These are phyloP conservation scores for Botrytis fragariae DNA, from an alignment of 2,329 filamentous ascomycete genomes.

Conservation along the genomic window DNA sequence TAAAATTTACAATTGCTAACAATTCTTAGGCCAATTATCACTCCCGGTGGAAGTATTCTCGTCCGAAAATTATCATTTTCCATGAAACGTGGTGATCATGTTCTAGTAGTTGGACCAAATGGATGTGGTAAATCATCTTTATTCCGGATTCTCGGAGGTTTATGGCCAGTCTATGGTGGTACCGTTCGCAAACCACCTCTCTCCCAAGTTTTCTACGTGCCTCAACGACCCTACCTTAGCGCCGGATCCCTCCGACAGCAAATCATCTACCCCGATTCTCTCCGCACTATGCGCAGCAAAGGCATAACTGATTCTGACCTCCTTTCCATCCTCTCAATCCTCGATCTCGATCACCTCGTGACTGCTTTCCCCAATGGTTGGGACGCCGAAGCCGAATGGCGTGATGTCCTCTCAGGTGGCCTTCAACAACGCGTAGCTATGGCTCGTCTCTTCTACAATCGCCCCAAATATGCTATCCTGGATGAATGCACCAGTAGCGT, in stretches of 20 bases:
- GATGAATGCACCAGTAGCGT: slow-evolving; percentile 96
- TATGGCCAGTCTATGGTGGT: slow-evolving; percentile 97
- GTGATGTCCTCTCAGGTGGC: slow-evolving; percentile 86
- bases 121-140: slow-evolving; percentile 95
- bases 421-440: slow-evolving; percentile 96
- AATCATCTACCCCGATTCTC: slow-evolving; percentile 89
- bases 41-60: slow-evolving; percentile 91
- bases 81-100: slow-evolving; percentile 81
- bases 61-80: slow-evolving; percentile 83
- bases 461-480: slow-evolving; percentile 88
- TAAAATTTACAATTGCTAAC: slow-evolving; percentile 23
- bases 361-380: slow-evolving; percentile 74
- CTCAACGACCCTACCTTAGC: slow-evolving; percentile 90
- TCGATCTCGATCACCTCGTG: slow-evolving; percentile 82
- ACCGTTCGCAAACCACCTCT: slow-evolving; percentile 88
- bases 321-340: slow-evolving; percentile 68
- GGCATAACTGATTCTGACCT: slow-evolving; percentile 81
- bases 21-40: slow-evolving; percentile 73
- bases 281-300: slow-evolving; percentile 83
- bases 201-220: slow-evolving; percentile 96
- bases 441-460: slow-evolving; percentile 92
- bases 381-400: slow-evolving; percentile 96
- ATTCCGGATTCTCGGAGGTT: slow-evolving; percentile 91
- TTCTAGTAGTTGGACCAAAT: slow-evolving; percentile 90
- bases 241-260: slow-evolving; percentile 92